Conservation (phyloP, 2,329 filamentous ascomycete species). For the Elsinoe australis region DNA sequence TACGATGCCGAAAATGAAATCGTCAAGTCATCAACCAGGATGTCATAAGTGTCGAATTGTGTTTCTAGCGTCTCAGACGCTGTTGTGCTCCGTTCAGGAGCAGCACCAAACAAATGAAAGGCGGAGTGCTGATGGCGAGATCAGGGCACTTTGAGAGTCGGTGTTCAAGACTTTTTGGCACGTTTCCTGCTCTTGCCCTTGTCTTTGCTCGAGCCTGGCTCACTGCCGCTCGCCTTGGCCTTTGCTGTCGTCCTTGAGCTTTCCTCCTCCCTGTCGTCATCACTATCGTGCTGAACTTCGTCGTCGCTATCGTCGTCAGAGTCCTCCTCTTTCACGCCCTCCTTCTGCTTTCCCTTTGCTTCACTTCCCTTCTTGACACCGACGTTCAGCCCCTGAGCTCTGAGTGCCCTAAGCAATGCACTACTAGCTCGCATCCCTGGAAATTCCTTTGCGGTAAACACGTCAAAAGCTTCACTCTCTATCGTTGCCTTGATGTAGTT, state of each 20-base stretch:
- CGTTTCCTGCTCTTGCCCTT: conserved; percentile 14
- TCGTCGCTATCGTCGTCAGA: conserved; percentile 33
- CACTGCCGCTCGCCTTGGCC: conserved; percentile 11
- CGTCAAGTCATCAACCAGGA: conserved; percentile 14
- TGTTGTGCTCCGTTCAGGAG: too few species aligned
- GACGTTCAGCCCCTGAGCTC: conserved; percentile 73
- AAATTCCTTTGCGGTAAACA: conserved; percentile 80
- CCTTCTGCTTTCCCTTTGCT: conserved; percentile 32
- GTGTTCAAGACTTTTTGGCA: conserved; percentile 15
- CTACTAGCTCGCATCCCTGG: conserved; percentile 76
- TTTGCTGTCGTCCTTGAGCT: conserved; percentile 20
- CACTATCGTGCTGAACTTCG: conserved; percentile 33
- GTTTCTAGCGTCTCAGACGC: too few species aligned
- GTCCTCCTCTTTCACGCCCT: conserved; percentile 34
- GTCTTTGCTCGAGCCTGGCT: conserved; percentile 13
- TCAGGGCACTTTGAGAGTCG: too few species aligned
- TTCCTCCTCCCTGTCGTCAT: conserved; percentile 48
- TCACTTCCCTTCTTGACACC: conserved; percentile 82
- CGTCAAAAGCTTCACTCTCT: conserved; percentile 65
- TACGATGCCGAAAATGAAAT: conserved; percentile 4
- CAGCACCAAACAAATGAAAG: too few species aligned
- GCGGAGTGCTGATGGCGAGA: too few species aligned
- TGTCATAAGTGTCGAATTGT: conserved; percentile 3
- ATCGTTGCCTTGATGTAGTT: conserved; percentile 45
- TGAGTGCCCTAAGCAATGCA: conserved; percentile 62